phyloP scores from a whole-genome alignment of 108 stramenopile species.

The Cylindrotheca closterium region DNA sequence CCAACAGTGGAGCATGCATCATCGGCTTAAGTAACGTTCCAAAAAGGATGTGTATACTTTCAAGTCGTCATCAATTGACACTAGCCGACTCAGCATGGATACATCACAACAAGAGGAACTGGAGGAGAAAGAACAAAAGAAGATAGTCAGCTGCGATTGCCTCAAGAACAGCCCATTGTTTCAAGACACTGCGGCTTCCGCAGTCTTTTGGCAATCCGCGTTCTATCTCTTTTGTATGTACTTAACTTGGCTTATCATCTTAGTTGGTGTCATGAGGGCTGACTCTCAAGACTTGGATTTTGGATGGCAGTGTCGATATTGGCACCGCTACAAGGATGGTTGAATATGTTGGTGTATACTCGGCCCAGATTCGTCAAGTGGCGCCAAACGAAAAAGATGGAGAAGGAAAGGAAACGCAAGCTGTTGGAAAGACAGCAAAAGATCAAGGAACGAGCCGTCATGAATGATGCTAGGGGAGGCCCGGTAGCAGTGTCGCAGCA shows the following conservation, averaged over 20 bases:
- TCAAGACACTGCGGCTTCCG: not conserved
- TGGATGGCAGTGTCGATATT: not conserved
- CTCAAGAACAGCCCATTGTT: no score
- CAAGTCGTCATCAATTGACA: not conserved
- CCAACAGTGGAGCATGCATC: not conserved
- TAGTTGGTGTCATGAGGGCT: not conserved
- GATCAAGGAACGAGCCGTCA: no score
- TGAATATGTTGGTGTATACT: not conserved
- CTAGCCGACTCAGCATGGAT: not conserved
- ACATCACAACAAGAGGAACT: no score
- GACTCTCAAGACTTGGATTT: not conserved
- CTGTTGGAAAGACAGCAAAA: no score
- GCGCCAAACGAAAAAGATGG: not conserved
- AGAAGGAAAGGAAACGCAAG: not conserved
- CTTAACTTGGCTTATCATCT: slow-evolving; percentile 3
- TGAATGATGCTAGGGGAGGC: no score
- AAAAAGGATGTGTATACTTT: not conserved
- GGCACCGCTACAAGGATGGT: not conserved
- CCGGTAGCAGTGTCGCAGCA: no score
- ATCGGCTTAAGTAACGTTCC: not conserved
- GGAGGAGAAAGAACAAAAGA: no score
- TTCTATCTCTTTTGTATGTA: slow-evolving; percentile 1
- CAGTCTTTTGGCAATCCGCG: slow-evolving; percentile 7
- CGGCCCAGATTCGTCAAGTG: not conserved
- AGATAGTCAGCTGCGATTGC: no score